Conservation (phyloP, 352 stramenopile species). For the Albugo laibachii region DNA sequence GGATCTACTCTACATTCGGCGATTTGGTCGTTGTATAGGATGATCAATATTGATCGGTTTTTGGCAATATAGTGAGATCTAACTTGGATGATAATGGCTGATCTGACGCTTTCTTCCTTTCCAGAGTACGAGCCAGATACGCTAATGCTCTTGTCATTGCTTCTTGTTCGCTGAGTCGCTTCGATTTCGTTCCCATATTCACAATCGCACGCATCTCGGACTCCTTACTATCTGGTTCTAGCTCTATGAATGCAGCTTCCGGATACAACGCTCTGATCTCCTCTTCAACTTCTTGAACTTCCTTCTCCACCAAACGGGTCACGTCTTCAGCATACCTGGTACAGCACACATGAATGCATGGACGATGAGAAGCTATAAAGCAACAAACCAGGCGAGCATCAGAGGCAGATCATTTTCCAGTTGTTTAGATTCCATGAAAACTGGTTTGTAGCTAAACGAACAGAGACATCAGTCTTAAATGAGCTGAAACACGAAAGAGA, state of each 20-base stretch:
- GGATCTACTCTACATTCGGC: no score
- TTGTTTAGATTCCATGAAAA: constrained; percentile 83
- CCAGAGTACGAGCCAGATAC: constrained; percentile 51
- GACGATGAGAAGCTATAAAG: not conserved
- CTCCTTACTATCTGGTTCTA: constrained; percentile 89
- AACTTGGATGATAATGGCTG: no score
- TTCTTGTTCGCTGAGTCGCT: constrained; percentile 64
- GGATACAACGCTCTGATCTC: constrained; percentile 86
- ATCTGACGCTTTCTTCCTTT: constrained; percentile 14
- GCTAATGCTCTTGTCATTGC: constrained; percentile 61
- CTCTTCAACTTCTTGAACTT: constrained; percentile 91
- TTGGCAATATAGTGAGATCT: no score
- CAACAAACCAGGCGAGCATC: constrained; percentile 81
- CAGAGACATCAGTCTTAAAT: not conserved
- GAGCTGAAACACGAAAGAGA: not conserved
- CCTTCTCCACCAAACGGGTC: constrained; percentile 88
- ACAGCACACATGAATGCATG: not conserved
- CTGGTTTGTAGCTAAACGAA: constrained; percentile 69
- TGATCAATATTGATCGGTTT: no score
- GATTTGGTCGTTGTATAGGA: no score
- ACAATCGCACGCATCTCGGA: constrained; percentile 70
- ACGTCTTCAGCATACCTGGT: constrained; percentile 86
- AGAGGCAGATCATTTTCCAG: constrained; percentile 85
- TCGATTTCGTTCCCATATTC: constrained; percentile 66
- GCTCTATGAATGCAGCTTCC: constrained; percentile 91